phyloP scores from a whole-genome alignment of 805 yeast species.

The Kodamaea kakaduensis region DNA sequence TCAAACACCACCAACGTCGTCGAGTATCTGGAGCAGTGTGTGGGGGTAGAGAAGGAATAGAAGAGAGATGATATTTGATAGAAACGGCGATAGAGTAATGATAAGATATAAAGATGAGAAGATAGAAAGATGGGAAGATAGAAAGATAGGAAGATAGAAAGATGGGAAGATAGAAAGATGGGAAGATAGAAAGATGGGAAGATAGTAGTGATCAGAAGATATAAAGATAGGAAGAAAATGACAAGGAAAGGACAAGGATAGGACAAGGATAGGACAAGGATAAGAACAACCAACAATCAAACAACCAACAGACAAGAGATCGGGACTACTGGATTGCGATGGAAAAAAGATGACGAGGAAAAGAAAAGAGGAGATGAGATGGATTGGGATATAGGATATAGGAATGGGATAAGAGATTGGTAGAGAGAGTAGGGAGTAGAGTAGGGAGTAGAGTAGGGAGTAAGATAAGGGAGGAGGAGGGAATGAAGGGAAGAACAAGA shows the following conservation, averaged over 20 bases:
- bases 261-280: not conserved
- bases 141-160: not conserved
- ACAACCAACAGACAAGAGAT: too few species aligned
- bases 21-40: constrained; percentile 26
- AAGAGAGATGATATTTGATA: not conserved
- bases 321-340: too few species aligned
- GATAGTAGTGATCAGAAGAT: not conserved
- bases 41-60: constrained; percentile 23
- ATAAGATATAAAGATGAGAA: not conserved
- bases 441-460: too few species aligned
- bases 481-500: too few species aligned
- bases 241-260: not conserved
- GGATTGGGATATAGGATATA: too few species aligned
- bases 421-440: too few species aligned
- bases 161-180: not conserved
- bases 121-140: not conserved
- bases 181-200: not conserved
- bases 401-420: too few species aligned
- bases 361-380: too few species aligned
- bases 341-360: too few species aligned
- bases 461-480: too few species aligned
- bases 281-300: not conserved
- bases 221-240: not conserved
- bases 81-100: too few species aligned
- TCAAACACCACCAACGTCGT: constrained; percentile 7